Conservation (phyloP, 2,329 filamentous ascomycete species). For the Aspergillus tubingensis region DNA sequence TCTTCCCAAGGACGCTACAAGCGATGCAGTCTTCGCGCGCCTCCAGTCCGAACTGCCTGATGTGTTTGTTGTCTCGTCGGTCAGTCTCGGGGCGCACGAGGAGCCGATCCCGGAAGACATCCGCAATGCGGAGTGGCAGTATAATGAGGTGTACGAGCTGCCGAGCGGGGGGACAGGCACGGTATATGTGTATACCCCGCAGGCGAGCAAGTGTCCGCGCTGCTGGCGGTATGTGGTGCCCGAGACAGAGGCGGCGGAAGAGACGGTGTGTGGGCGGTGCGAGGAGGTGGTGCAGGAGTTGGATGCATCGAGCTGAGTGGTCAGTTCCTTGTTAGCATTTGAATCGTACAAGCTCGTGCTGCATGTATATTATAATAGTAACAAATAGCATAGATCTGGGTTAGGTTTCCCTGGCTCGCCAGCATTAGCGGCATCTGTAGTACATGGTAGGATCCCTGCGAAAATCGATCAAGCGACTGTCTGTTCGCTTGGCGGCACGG, state of each 20-base stretch:
- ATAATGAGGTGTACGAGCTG: constrained; percentile 45
- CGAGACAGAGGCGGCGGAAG: constrained; percentile 48
- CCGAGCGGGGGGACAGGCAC: constrained; percentile 34
- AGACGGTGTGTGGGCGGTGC: constrained; percentile 72
- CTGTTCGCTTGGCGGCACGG: too few species aligned
- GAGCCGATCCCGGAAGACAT: constrained; percentile 30
- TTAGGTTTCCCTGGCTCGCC: too few species aligned
- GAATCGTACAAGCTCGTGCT: neutral
- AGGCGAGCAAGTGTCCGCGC: constrained; percentile 71
- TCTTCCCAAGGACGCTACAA: constrained; percentile 23
- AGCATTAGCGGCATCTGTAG: too few species aligned
- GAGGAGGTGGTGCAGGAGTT: constrained; percentile 60
- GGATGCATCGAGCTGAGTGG: constrained; percentile 18
- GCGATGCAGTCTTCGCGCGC: constrained; percentile 30
- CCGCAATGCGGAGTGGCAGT: constrained; percentile 43
- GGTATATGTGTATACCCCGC: constrained; percentile 51
- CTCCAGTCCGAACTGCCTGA: constrained; percentile 55
- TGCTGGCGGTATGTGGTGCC: constrained; percentile 87
- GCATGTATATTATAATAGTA: constrained; percentile 7
- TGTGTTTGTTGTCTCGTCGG: constrained; percentile 70
- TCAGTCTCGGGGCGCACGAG: constrained; percentile 51
- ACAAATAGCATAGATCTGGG: neutral
- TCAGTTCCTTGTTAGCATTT: neutral
- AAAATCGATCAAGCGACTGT: too few species aligned
- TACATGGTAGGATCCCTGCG: too few species aligned